These are phyloP conservation scores for Mrakia frigida DNA, from an alignment of 768 basidiomycete species.

Conservation along the genomic window DNA sequence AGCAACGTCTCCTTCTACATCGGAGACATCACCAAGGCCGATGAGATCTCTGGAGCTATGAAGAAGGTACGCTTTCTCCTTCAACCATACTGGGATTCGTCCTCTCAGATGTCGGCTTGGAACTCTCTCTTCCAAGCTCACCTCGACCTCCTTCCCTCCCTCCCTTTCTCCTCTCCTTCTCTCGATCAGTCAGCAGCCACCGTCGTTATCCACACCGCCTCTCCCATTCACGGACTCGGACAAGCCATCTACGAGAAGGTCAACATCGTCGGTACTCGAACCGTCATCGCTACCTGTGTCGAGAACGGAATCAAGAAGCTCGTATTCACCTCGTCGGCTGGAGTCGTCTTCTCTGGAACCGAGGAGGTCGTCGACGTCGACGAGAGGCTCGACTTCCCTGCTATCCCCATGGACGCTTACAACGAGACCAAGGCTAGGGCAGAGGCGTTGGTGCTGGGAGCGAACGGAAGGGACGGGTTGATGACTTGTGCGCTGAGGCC, in stretches of 20 bases:
- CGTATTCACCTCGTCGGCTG: conserved; percentile 90
- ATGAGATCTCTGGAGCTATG: conserved; percentile 65
- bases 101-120: background rate
- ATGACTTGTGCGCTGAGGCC: conserved; percentile 86
- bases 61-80: conserved; percentile 55
- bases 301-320: conserved; percentile 70
- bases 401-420: conserved; percentile 77
- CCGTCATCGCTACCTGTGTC: conserved; percentile 69
- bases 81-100: background rate
- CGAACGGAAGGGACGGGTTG: conserved; percentile 78
- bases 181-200: conserved; percentile 60
- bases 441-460: conserved; percentile 72
- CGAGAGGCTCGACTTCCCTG: conserved; percentile 73
- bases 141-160: background rate
- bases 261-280: conserved; percentile 69
- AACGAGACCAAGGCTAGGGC: conserved; percentile 90
- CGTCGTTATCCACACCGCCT: conserved; percentile 93
- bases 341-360: conserved; percentile 77
- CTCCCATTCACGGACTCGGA: conserved; percentile 65
- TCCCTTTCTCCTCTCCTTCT: background rate
- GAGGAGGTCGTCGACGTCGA: conserved; percentile 73
- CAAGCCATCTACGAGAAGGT: conserved; percentile 79
- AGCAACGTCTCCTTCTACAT: conserved; percentile 64
- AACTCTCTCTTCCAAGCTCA: background rate
- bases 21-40: conserved; percentile 78